A percentile compares a stretch with the other conserved stretches of the same genome.
Evolutionary conservation across 2,329 filamentous ascomycete species (phyloP).

Genomic region (Nothophaeocryptopus gaeumannii): DNA sequence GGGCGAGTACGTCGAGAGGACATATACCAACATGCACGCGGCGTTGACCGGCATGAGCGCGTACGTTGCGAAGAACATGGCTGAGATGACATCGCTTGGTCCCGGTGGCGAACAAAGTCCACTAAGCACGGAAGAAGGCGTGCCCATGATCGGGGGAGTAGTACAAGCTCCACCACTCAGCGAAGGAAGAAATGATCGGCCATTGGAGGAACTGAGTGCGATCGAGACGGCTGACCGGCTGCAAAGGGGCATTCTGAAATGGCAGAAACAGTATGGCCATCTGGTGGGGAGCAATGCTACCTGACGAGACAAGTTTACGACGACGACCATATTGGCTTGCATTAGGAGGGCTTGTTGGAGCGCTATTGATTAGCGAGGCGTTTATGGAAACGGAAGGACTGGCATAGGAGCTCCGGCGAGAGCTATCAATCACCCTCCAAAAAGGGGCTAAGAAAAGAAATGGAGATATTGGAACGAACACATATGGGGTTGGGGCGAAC

Average conservation of each 20-base stretch:
- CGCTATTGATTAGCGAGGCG: too few species aligned
- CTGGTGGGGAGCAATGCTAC: too few species aligned
- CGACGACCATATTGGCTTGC: too few species aligned
- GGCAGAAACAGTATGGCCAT: conserved; percentile 6
- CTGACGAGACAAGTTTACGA: too few species aligned
- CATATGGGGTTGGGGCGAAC: too few species aligned
- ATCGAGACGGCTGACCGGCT: conserved; percentile 4
- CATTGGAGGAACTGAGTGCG: conserved; percentile 2
- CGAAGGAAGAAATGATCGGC: not conserved
- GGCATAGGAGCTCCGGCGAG: too few species aligned
- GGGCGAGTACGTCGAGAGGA: conserved; percentile 22
- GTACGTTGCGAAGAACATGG: conserved; percentile 18
- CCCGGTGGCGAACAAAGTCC: conserved; percentile 5
- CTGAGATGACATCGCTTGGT: conserved; percentile 9
- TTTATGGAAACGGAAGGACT: too few species aligned
- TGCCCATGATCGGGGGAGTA: conserved; percentile 9
- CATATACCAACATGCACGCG: conserved; percentile 26
- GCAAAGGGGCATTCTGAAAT: conserved; percentile 1
- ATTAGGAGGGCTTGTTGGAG: too few species aligned
- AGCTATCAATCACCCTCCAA: too few species aligned
- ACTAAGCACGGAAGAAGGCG: conserved; percentile 7
- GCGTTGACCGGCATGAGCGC: conserved; percentile 19
- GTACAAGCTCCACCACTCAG: conserved; percentile 3
- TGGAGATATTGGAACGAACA: too few species aligned
- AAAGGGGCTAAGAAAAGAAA: too few species aligned